Conservation (phyloP, 768 basidiomycete species). For the Nidularia pulvinata region DNA sequence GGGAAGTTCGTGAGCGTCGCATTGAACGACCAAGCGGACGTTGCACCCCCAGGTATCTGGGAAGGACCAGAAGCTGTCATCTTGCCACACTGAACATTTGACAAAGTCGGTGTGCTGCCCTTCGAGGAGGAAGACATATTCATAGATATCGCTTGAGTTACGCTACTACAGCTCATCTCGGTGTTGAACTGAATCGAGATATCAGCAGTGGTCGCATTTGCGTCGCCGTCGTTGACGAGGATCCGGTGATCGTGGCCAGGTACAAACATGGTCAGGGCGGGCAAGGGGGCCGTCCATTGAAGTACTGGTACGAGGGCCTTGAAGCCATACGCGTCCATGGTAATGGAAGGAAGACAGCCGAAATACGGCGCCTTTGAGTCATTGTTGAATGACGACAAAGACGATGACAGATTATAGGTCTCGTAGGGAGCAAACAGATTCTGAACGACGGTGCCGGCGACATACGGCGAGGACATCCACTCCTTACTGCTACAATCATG, state of each 20-base stretch:
- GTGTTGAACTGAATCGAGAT: conserved; percentile 81
- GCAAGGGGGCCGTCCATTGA: conserved; percentile 72
- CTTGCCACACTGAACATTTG: conserved; percentile 42
- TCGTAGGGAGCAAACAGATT: conserved; percentile 90
- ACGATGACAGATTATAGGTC: conserved; percentile 65
- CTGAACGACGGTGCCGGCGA: conserved; percentile 54
- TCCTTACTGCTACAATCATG: conserved; percentile 52
- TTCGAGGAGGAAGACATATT: conserved; percentile 70
- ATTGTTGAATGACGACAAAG: conserved; percentile 60
- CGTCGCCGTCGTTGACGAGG: conserved; percentile 36
- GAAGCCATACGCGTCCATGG: conserved; percentile 76
- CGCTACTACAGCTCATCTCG: conserved; percentile 69
- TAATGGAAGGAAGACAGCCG: conserved; percentile 71
- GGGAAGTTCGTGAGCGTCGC: conserved; percentile 74
- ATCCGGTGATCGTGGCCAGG: conserved; percentile 90
- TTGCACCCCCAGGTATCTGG: conserved; percentile 49
- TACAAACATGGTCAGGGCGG: conserved; percentile 74
- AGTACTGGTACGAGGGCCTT: conserved; percentile 72
- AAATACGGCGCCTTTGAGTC: conserved; percentile 61
- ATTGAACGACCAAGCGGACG: conserved; percentile 72
- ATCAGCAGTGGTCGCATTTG: conserved; percentile 57
- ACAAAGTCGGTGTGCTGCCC: conserved; percentile 55
- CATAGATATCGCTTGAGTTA: conserved; percentile 64
- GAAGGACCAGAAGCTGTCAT: conserved; percentile 50
- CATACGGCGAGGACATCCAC: conserved; percentile 86